Evolutionary conservation across 306 rosid genomes (phyloP).

Genomic region (Crataegus laevigata): DNA sequence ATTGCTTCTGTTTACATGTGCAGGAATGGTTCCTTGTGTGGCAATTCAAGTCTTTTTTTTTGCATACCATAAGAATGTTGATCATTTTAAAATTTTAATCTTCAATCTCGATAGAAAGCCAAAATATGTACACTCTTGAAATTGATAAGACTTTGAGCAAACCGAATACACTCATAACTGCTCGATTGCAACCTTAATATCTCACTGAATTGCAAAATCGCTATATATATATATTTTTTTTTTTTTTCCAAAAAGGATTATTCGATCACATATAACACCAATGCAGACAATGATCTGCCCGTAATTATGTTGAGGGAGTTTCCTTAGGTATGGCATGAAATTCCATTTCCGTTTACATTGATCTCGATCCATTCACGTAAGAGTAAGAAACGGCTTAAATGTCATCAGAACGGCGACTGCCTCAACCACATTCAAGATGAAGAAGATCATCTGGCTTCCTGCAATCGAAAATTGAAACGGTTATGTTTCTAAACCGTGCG

Average conservation of each 20-base stretch:
- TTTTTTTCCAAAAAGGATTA: not conserved
- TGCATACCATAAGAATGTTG: no score
- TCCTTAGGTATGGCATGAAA: not conserved
- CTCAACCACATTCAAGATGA: conserved; percentile 33
- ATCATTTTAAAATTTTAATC: not conserved
- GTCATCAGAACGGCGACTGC: conserved; percentile 39
- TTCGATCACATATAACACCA: not conserved
- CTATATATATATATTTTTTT: not conserved
- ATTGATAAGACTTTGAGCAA: not conserved
- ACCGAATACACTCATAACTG: not conserved
- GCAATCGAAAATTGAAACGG: not conserved
- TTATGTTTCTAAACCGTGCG: not conserved
- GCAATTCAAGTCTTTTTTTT: no score
- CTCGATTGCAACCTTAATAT: not conserved
- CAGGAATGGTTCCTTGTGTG: no score
- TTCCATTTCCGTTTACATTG: not conserved
- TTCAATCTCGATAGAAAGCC: not conserved
- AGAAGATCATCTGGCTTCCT: conserved; percentile 44
- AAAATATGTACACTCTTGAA: no score
- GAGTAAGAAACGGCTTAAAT: conserved; percentile 35
- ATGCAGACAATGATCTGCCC: no score
- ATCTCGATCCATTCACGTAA: not conserved
- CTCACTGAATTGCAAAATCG: not conserved
- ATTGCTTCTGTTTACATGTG: no score
- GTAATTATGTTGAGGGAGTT: not conserved